phyloP scores from a whole-genome alignment of 2,329 filamentous ascomycete genomes.

The Purpureocillium lavendulum region DNA sequence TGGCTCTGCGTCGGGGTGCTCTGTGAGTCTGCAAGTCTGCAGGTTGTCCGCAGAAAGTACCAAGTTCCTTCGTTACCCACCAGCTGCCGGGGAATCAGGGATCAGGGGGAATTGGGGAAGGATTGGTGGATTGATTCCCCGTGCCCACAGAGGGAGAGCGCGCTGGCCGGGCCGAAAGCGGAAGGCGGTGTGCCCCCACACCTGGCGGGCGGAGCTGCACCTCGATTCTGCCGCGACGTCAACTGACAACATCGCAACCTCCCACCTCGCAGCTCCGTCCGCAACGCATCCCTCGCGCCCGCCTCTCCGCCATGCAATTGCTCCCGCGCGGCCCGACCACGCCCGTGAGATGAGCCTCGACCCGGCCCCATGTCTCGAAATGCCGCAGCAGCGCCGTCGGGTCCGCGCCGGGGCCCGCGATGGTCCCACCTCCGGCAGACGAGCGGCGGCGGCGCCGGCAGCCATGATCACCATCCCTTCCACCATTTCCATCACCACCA shows the following conservation, averaged over 20 bases:
- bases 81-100: too few relatives aligned
- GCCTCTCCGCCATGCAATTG: slow-evolving; percentile 6
- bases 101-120: too few relatives aligned
- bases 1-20: too few relatives aligned
- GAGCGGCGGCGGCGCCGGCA: slow-evolving; percentile 37
- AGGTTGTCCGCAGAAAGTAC: too few relatives aligned
- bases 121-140: too few relatives aligned
- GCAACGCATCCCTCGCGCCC: slow-evolving; percentile 1
- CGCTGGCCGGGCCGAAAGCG: slow-evolving; percentile 1
- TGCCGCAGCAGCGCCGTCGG: slow-evolving; percentile 28
- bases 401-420: slow-evolving; percentile 36
- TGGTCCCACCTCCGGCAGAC: slow-evolving; percentile 48
- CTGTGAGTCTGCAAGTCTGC: too few relatives aligned
- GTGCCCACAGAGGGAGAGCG: too few relatives aligned
- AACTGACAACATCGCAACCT: slow-evolving; percentile 8
- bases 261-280: not conserved
- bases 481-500: too few relatives aligned
- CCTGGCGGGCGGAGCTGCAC: slow-evolving; percentile 1
- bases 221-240: slow-evolving; percentile 17
- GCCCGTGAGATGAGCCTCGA: slow-evolving; percentile 9
- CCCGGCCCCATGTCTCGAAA: slow-evolving; percentile 30
- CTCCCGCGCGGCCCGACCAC: slow-evolving; percentile 1
- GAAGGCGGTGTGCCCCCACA: slow-evolving; percentile 15
- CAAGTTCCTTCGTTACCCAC: too few relatives aligned
- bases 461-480: slow-evolving; percentile 24